Percentiles rank a stretch among this genome's conserved stretches.
These are phyloP conservation scores for Paramecium primaurelia DNA, from an alignment of 73 alveolate species.

Conservation along the genomic window DNA sequence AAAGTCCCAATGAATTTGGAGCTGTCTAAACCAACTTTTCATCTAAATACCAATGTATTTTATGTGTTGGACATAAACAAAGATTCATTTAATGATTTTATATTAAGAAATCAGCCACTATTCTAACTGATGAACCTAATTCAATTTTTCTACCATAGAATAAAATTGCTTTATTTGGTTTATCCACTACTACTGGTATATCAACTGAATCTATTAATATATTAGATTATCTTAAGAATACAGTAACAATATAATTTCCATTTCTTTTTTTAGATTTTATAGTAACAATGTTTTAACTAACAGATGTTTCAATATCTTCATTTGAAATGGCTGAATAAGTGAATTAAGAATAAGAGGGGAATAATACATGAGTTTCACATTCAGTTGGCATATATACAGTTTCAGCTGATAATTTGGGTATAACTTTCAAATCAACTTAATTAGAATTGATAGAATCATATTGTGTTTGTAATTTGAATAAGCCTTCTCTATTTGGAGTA, in stretches of 20 bases:
- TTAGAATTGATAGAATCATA: background rate
- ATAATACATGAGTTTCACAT: background rate
- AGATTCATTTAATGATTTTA: background rate
- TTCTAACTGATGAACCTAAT: conserved; percentile 15
- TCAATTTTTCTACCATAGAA: background rate
- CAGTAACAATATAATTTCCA: background rate
- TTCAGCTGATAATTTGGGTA: background rate
- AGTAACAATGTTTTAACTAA: background rate
- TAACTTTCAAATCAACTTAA: background rate
- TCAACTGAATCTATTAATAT: background rate
- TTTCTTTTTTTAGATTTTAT: background rate
- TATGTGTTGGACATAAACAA: background rate
- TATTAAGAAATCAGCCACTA: background rate
- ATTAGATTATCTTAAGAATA: background rate
- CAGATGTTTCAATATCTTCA: background rate
- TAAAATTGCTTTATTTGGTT: background rate
- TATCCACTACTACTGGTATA: background rate
- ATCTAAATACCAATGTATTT: background rate
- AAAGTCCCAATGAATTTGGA: background rate
- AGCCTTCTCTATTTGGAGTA: background rate
- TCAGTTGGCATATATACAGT: background rate
- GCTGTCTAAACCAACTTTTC: background rate
- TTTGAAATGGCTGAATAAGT: background rate
- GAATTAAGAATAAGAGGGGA: background rate
- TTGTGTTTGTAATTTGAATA: background rate